Evolutionary conservation across 2,329 filamentous ascomycete genomes (phyloP).

Genomic region (Colletotrichum salicis): DNA sequence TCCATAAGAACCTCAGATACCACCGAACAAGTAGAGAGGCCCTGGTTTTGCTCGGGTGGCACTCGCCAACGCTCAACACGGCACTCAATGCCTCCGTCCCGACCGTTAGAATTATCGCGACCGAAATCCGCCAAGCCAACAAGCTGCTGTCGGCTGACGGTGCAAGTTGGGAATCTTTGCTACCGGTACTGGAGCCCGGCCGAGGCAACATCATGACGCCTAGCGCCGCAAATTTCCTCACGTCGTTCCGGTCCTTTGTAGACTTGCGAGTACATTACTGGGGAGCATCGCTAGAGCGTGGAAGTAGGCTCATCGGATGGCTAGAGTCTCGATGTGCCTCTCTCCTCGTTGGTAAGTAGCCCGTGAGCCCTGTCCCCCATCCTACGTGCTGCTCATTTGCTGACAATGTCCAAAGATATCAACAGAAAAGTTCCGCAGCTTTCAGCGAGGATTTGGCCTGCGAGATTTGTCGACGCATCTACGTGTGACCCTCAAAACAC

Average conservation of each 20-base stretch:
- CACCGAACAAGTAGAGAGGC: constrained; percentile 67
- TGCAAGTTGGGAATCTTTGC: constrained; percentile 56
- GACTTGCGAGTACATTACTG: constrained; percentile 74
- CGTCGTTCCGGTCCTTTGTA: constrained; percentile 63
- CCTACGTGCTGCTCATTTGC: neutral
- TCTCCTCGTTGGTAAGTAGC: constrained; percentile 65
- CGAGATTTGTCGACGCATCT: constrained; percentile 60
- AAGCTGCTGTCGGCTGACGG: constrained; percentile 48
- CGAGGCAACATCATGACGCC: neutral
- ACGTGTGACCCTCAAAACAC: constrained; percentile 40
- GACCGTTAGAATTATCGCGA: constrained; percentile 60
- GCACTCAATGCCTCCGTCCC: constrained; percentile 63
- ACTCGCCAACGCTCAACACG: constrained; percentile 70
- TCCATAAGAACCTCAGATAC: constrained; percentile 63
- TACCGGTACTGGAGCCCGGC: constrained; percentile 38
- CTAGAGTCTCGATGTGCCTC: constrained; percentile 69
- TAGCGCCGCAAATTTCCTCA: constrained; percentile 60
- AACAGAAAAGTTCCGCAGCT: constrained; percentile 62
- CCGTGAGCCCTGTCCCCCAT: neutral
- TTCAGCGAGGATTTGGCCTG: constrained; percentile 70
- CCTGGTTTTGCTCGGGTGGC: constrained; percentile 71
- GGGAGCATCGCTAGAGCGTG: constrained; percentile 66
- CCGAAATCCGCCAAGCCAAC: constrained; percentile 62
- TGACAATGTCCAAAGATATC: constrained; percentile 56
- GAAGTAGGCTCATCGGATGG: constrained; percentile 69